phyloP scores from a whole-genome alignment of 345 rosid genomes.

The Eucalyptus sideroxylon region DNA sequence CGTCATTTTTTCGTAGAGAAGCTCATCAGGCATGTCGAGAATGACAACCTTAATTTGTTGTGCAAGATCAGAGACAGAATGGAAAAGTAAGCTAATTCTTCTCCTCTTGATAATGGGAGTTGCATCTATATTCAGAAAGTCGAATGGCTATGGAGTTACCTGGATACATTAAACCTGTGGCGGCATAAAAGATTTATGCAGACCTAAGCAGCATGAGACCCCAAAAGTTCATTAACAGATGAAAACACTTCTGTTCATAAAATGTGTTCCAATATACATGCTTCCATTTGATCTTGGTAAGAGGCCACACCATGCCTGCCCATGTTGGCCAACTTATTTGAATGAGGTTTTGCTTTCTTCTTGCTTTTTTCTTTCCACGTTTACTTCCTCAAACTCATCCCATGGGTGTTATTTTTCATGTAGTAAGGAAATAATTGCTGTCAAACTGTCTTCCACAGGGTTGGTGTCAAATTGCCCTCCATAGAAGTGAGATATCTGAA shows the following conservation, averaged over 20 bases:
- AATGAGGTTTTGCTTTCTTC: neutral
- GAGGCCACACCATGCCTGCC: neutral
- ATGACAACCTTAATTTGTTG: constrained; percentile 52
- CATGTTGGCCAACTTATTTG: neutral
- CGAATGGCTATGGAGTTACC: neutral
- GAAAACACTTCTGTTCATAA: neutral
- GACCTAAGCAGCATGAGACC: neutral
- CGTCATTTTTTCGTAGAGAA: constrained; percentile 44
- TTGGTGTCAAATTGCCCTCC: constrained; percentile 47
- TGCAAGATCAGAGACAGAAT: constrained; percentile 34
- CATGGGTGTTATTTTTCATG: neutral
- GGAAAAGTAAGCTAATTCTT: constrained; percentile 25
- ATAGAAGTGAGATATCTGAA: constrained; percentile 55
- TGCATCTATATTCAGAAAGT: neutral
- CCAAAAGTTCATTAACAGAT: neutral
- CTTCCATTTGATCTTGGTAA: neutral
- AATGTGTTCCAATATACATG: neutral
- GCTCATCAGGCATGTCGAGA: constrained; percentile 53
- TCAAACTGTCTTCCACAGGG: constrained; percentile 11
- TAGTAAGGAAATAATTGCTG: neutral
- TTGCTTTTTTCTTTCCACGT: neutral
- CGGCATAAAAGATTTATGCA: neutral
- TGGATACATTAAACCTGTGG: neutral
- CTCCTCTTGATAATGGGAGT: neutral
- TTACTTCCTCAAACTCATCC: neutral